Base-by-base conservation (phyloP, 2,329 filamentous ascomycete species). In the Fusarium albosuccineum region DNA sequence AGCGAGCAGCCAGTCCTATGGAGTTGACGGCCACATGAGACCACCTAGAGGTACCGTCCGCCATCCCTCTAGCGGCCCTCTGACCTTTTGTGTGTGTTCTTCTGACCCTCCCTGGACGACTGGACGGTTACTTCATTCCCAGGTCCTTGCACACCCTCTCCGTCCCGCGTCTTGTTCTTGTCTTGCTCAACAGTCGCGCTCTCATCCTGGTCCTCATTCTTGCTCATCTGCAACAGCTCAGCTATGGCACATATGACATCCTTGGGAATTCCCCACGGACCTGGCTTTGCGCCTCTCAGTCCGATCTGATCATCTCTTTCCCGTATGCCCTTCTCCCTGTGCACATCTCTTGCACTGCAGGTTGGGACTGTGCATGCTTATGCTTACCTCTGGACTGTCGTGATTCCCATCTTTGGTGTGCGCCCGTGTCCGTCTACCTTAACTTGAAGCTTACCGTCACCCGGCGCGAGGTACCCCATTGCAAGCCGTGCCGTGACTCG, bases 1-100 rank as follows among this genome's bases (percentile, higher is more conserved):
- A 63, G 61, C 46, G 57, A 36, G 16, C 49, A 68, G 62, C 64
- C 66, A 70, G 67, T 70, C 64, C 63, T 54, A 14, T 51, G 27
- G 56, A 67, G 64, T 51, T 54, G 55, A 66, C 64, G 60, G 50
- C 66, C 67, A 70, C 67, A 67, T 52, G 53, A 68, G 61, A 69
- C 67, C 59, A 52, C 45, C 29, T 48, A 58, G 53, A 57, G 51
- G 41, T 56, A 57, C 63, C 59, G 52, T 57, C 55, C 60, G 55
- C 49, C 49, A 55, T 57, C 55, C 50, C 49, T 53, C 44, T 48
- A 17, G 56, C 53, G 49, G 62, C 61, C 64, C 53, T 71, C 69
- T 66, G 67, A 61, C 68, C 66, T 34, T 48, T 60, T 56, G 45
- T 48, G 63, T 57, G 64, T 63, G 57, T 42, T 67, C 67, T 70